Conservation (phyloP, 192 early-diverging fungal species). For the Chytriomyces confervae region DNA sequence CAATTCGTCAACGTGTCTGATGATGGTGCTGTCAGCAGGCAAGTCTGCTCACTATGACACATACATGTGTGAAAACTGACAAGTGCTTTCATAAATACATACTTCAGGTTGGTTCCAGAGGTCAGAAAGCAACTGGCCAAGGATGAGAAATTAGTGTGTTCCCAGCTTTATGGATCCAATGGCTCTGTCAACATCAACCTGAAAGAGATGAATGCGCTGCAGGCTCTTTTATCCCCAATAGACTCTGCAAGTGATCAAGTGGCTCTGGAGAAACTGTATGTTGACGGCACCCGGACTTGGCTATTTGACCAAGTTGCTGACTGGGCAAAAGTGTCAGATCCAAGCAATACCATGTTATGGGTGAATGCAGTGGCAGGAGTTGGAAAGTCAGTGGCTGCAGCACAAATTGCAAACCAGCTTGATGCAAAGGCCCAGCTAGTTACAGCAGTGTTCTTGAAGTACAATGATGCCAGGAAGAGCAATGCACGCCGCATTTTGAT, state of each 20-base stretch:
- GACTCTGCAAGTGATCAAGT: not conserved
- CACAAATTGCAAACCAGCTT: conserved; percentile 2
- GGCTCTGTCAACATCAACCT: not conserved
- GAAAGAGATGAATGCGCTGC: not conserved
- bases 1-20: not conserved
- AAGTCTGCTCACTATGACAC: not conserved
- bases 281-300: not conserved
- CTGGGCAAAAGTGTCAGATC: not conserved
- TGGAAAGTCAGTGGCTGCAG: not conserved
- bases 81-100: not conserved
- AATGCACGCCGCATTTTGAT: not conserved
- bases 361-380: not conserved
- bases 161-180: not conserved
- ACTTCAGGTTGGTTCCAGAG: not conserved
- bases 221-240: not conserved
- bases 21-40: not conserved
- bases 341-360: not conserved
- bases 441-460: not conserved
- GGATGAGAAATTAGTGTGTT: not conserved
- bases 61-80: not conserved
- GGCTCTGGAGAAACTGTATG: conserved; percentile 2
- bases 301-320: not conserved
- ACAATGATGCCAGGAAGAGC: conserved; percentile 4
- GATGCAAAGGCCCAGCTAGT: not conserved
- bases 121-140: not conserved